Evolutionary conservation across 768 basidiomycete genomes (phyloP).

Genomic region (Amylocystis lapponica): DNA sequence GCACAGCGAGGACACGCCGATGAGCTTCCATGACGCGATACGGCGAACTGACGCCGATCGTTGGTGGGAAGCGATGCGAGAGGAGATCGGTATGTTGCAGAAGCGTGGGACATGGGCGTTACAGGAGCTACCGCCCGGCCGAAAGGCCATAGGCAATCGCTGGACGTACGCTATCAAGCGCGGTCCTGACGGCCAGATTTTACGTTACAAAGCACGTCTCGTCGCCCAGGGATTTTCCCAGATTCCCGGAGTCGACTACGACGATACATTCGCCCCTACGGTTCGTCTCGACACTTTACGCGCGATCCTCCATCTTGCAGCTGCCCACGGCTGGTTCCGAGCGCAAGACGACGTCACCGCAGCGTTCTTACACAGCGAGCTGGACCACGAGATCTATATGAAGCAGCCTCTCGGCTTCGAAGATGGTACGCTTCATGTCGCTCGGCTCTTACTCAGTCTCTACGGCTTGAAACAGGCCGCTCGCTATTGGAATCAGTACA

Average conservation of each 20-base stretch:
- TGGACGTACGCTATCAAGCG: conserved; percentile 32
- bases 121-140: conserved; percentile 2
- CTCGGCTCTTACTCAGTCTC: conserved; percentile 12
- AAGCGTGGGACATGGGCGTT: not conserved
- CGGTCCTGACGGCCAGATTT: conserved; percentile 22
- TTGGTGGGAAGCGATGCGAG: conserved; percentile 10
- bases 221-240: conserved; percentile 35
- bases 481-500: conserved; percentile 24
- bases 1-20: conserved; percentile 4
- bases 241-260: conserved; percentile 28
- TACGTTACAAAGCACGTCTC: conserved; percentile 30
- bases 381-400: conserved; percentile 39
- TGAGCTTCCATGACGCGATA: conserved; percentile 1
- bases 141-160: conserved; percentile 21
- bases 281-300: conserved; percentile 4
- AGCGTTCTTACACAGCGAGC: conserved; percentile 32
- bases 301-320: conserved; percentile 30
- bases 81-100: conserved; percentile 2
- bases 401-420: conserved; percentile 27
- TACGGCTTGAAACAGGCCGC: conserved; percentile 32
- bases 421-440: conserved; percentile 14
- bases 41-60: not conserved
- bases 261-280: conserved; percentile 20
- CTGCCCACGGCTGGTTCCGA: conserved; percentile 28
- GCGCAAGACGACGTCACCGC: conserved; percentile 36